Conservation (phyloP, 2,329 filamentous ascomycete genomes). For the Teratosphaeria gauchensis region DNA sequence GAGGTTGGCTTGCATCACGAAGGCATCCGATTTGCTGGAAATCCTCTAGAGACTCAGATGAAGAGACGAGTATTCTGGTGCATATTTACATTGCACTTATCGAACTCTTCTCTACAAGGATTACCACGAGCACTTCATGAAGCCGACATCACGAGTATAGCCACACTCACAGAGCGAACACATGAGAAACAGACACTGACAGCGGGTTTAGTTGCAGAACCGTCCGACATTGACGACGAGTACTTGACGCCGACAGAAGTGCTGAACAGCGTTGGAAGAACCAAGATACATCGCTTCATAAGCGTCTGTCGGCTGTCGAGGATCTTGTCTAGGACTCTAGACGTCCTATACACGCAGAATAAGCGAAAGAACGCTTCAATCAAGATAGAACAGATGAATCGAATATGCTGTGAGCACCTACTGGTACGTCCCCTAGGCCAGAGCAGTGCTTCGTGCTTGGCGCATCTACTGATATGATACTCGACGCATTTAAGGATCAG, state of each 20-base stretch:
- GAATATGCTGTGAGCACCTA: conserved; percentile 7
- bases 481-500: not conserved
- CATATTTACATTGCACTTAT: conserved; percentile 6
- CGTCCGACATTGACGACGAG: conserved; percentile 5
- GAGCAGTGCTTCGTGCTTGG: too few species aligned
- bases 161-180: not conserved
- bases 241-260: conserved; percentile 4
- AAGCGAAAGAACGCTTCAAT: conserved; percentile 5
- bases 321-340: conserved; percentile 4
- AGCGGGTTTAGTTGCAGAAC: not conserved
- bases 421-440: not conserved
- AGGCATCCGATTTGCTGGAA: conserved; percentile 1
- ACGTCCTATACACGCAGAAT: conserved; percentile 6
- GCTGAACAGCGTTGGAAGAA: not conserved
- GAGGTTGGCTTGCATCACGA: conserved; percentile 7
- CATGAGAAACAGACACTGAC: not conserved
- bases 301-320: conserved; percentile 3
- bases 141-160: not conserved
- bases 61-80: conserved; percentile 5
- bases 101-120: conserved; percentile 3
- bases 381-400: conserved; percentile 7
- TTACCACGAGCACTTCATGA: conserved; percentile 1
- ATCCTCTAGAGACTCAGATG: conserved; percentile 8
- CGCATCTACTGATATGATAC: too few species aligned
- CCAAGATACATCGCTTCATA: conserved; percentile 6